These are phyloP conservation scores for Solanum ossicruentum DNA, from an alignment of 257 asterid genomes.

Conservation along the genomic window DNA sequence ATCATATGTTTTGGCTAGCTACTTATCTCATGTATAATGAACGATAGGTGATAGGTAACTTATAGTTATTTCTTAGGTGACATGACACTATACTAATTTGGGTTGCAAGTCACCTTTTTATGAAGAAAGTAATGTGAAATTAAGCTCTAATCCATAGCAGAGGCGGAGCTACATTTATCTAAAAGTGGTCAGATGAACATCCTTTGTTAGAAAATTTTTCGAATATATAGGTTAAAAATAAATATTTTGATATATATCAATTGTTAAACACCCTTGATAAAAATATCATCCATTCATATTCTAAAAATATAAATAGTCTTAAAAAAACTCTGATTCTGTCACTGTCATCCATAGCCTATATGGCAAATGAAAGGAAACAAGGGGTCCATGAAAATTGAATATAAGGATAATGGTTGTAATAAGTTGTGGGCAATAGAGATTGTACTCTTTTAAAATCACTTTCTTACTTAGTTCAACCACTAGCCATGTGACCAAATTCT, in stretches of 20 bases:
- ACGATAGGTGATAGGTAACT: background rate
- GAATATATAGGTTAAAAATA: too few species aligned
- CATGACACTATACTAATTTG: background rate
- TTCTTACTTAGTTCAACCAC: background rate
- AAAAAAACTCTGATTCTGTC: too few species aligned
- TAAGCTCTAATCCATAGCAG: background rate
- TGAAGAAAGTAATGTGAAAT: background rate
- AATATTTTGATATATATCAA: too few species aligned
- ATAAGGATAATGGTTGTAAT: background rate
- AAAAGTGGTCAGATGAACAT: too few species aligned
- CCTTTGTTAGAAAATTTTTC: too few species aligned
- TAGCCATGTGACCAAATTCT: slow-evolving; percentile 3
- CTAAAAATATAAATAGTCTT: too few species aligned
- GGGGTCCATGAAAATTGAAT: background rate
- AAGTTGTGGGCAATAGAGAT: background rate
- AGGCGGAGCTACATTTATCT: too few species aligned
- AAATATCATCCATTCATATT: too few species aligned
- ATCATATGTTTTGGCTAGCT: background rate
- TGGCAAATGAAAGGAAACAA: background rate
- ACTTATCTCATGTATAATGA: background rate
- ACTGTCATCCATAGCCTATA: too few species aligned
- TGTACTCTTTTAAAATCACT: background rate
- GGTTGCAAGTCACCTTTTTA: background rate
- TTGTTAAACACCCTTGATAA: too few species aligned
- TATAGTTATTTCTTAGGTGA: background rate